Evolutionary conservation across 2,329 filamentous ascomycete genomes (phyloP).

Genomic region (Fusarium acutatum): DNA sequence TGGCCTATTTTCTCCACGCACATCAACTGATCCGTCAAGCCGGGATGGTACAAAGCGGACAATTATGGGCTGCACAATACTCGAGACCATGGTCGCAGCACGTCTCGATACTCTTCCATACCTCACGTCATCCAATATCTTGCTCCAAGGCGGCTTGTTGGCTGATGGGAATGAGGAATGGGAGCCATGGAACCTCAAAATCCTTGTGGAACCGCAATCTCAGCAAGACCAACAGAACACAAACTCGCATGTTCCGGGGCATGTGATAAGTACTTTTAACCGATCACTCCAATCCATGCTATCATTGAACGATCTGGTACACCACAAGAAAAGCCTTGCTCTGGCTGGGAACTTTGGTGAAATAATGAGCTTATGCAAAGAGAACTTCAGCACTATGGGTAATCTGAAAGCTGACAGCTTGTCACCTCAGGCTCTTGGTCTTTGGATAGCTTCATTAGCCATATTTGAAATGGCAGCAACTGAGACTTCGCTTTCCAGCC

Average conservation of each 20-base stretch:
- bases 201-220: background rate
- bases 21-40: accelerated
- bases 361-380: no score
- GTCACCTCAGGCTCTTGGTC: background rate
- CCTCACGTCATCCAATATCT: background rate
- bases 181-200: background rate
- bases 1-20: accelerated
- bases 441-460: background rate
- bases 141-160: background rate
- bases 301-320: background rate
- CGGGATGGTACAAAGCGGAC: background rate
- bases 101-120: background rate
- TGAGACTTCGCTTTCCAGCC: accelerated
- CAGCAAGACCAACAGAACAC: background rate
- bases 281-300: background rate
- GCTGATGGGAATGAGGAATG: constrained; percentile 5
- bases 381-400: background rate
- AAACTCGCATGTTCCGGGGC: background rate
- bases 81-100: background rate
- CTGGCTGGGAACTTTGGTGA: background rate
- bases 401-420: background rate
- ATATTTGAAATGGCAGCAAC: background rate
- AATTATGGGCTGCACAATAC: background rate
- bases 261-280: constrained; percentile 3
- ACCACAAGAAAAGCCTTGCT: accelerated